A percentile compares a stretch with the other conserved stretches of the same genome.
Evolutionary conservation across 1,284 basidiomycete species (phyloP).

Genomic region (Boletus hoseneyae): DNA sequence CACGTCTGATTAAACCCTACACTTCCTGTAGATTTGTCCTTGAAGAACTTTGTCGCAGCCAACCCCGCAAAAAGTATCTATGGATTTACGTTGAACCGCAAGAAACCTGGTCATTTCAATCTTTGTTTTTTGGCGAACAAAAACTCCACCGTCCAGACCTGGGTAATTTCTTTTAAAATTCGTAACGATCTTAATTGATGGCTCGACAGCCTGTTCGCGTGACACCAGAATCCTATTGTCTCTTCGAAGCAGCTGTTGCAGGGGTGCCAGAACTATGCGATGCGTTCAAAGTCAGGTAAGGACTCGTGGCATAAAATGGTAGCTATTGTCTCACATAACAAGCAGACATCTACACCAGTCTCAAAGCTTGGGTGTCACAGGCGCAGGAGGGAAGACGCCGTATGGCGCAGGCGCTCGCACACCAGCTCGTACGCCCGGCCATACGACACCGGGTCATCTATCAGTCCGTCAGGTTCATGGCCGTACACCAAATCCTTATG

Average conservation of each 20-base stretch:
- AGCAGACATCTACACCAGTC: constrained; percentile 75
- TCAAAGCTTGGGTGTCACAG: constrained; percentile 58
- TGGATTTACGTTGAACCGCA: constrained; percentile 90
- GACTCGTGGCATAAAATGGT: background rate
- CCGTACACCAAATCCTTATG: constrained; percentile 76
- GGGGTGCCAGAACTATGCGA: constrained; percentile 92
- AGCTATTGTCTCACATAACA: constrained; percentile 15
- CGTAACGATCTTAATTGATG: constrained; percentile 5
- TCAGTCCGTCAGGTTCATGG: constrained; percentile 62
- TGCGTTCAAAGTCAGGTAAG: constrained; percentile 89
- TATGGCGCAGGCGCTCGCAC: constrained; percentile 74
- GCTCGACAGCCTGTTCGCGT: constrained; percentile 76
- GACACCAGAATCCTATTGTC: constrained; percentile 85
- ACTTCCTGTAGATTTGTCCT: constrained; percentile 64
- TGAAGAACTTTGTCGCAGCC: constrained; percentile 88
- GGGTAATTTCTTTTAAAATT: constrained; percentile 52
- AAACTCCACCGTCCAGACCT: constrained; percentile 85
- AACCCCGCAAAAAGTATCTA: constrained; percentile 96
- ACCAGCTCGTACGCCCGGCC: constrained; percentile 68
- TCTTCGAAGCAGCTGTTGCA: constrained; percentile 84
- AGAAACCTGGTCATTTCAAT: constrained; percentile 90
- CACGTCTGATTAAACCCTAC: background rate
- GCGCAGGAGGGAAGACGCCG: constrained; percentile 73
- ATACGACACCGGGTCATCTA: constrained; percentile 70
- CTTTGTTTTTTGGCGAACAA: constrained; percentile 94